These are phyloP conservation scores for Micractinium sp. DNA, from an alignment of 139 green algal species.

Conservation along the genomic window DNA sequence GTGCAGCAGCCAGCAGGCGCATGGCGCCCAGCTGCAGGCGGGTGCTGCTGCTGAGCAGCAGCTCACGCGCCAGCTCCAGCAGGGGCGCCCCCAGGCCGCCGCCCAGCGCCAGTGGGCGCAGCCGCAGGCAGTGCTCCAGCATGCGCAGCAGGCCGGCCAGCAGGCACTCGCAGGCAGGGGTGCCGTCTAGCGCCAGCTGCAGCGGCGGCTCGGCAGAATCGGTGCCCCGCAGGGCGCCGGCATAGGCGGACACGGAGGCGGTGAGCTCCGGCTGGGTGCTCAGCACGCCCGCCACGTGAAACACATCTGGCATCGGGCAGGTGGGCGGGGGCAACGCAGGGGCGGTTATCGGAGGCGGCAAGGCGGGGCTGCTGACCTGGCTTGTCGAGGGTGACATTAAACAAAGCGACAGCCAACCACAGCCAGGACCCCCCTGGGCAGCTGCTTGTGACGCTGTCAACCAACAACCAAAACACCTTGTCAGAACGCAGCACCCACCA, in stretches of 20 bases:
- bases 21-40: not conserved
- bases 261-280: slow-evolving; percentile 23
- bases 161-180: slow-evolving; percentile 17
- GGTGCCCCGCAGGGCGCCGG: slow-evolving; percentile 8
- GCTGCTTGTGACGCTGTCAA: not conserved
- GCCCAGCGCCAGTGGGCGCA: slow-evolving; percentile 18
- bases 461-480: not conserved
- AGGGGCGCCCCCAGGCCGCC: not conserved
- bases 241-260: slow-evolving; percentile 18
- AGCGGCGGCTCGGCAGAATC: slow-evolving; percentile 22
- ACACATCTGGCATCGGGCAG: slow-evolving; percentile 5
- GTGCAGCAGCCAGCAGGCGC: not conserved
- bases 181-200: slow-evolving; percentile 10
- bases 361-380: not conserved
- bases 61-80: not conserved
- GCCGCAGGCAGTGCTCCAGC: slow-evolving; percentile 10
- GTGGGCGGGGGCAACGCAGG: not conserved
- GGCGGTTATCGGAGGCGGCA: not conserved
- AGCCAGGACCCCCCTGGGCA: too few relatives aligned
- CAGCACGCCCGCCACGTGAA: slow-evolving; percentile 22
- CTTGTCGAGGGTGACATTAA: too few relatives aligned
- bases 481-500: not conserved
- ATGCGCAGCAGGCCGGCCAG: slow-evolving; percentile 23
- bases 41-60: slow-evolving; percentile 21
- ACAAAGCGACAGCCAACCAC: not conserved